Conservation (phyloP, 352 stramenopile species). For the Pythium brachiatum region DNA sequence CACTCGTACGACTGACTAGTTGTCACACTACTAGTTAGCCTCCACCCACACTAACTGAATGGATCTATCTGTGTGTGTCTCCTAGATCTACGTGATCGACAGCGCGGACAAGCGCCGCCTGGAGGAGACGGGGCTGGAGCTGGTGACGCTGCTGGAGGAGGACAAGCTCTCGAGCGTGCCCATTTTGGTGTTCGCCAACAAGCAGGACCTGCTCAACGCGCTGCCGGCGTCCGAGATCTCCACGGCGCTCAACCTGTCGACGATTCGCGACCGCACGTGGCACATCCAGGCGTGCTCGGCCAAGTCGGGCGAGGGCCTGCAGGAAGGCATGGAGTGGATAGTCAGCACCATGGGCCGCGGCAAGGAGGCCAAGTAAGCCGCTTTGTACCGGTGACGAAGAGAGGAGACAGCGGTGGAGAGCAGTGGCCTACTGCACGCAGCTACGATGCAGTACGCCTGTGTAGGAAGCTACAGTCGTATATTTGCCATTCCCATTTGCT, state of each 20-base stretch:
- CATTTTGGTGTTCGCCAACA: conserved; percentile 96
- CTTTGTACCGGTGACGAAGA: neutral
- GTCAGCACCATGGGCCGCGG: conserved; percentile 69
- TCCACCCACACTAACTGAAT: neutral
- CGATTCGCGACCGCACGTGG: conserved; percentile 87
- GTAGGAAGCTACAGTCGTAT: no score
- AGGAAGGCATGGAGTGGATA: conserved; percentile 89
- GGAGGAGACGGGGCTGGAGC: conserved; percentile 92
- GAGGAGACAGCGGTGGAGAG: neutral
- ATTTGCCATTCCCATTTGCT: no score
- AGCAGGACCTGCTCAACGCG: conserved; percentile 94
- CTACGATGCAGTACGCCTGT: no score
- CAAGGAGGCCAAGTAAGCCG: conserved; percentile 66
- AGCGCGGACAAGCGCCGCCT: conserved; percentile 89
- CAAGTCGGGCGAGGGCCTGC: conserved; percentile 87
- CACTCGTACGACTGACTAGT: conserved; percentile 44
- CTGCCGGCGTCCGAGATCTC: conserved; percentile 88
- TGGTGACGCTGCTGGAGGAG: conserved; percentile 92
- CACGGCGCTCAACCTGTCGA: conserved; percentile 87
- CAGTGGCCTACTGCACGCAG: no score
- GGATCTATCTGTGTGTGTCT: neutral
- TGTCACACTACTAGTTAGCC: neutral
- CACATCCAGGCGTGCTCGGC: conserved; percentile 90
- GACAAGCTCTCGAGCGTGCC: conserved; percentile 92
- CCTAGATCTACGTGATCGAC: conserved; percentile 94